These are phyloP conservation scores for Russula earlei DNA, from an alignment of 768 basidiomycete species.

Conservation along the genomic window DNA sequence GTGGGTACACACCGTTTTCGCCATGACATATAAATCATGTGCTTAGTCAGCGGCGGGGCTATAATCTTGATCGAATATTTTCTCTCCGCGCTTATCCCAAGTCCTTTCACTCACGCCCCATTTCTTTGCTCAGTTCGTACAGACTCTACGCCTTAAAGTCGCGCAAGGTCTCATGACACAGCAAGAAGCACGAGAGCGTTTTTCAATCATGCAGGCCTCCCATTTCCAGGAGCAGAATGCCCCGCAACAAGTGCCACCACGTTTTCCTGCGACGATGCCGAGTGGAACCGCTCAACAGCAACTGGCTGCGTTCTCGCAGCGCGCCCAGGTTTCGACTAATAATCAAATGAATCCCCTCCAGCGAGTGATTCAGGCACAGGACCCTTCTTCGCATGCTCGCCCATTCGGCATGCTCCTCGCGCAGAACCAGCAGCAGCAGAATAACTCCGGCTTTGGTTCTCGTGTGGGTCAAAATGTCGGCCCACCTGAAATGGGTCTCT, in stretches of 20 bases:
- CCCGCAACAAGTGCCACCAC: conserved; percentile 4
- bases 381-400: neutral
- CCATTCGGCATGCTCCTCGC: neutral
- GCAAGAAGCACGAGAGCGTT: conserved; percentile 6
- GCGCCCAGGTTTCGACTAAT: neutral
- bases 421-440: conserved; percentile 6
- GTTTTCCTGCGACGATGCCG: neutral
- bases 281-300: conserved; percentile 3
- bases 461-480: conserved; percentile 8
- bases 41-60: conserved; percentile 13
- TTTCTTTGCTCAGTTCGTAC: neutral
- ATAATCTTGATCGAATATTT: neutral
- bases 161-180: neutral
- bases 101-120: neutral
- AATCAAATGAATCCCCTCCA: conserved; percentile 4
- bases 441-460: neutral
- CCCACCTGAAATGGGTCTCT: conserved; percentile 6
- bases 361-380: conserved; percentile 3
- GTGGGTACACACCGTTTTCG: conserved; percentile 10
- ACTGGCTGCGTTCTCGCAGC: conserved; percentile 3
- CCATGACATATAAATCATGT: conserved; percentile 13
- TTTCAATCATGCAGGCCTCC: neutral
- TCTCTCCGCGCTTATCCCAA: neutral
- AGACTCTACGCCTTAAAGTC: neutral
- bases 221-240: conserved; percentile 4